Evolutionary conservation across 768 basidiomycete species (phyloP), one percentile per base, ranked within the genome.

Genomic region (Gelatoporia subvermispora): DNA sequence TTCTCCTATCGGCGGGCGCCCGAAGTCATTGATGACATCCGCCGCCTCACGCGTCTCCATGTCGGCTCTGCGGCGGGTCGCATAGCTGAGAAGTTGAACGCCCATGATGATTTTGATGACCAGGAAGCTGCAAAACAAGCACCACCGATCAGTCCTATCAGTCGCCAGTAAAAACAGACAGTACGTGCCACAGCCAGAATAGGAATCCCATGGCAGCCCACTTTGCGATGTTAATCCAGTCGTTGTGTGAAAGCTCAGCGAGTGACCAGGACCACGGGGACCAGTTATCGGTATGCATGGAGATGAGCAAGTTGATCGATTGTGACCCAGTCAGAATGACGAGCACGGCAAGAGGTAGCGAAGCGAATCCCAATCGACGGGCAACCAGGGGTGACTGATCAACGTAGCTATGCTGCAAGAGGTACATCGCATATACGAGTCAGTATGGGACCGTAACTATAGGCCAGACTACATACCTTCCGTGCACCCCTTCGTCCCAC

Each of bases 361-460:
- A 82, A 2, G 96, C 88, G 64, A 98, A 96, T 15, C 96, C 96
- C 8, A 99, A 75, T 5, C 96, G 81, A 2, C 95, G 85, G 1
- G 94, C 90, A 25, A 98, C 92, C 4, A 94, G 76, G 5, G 94
- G 94, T 1, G 94, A 94, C 62, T 96, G 94, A 61, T 99, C 96
- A 17, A 96, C 90, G 51, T 94, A 93, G 2, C 86, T 76, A 63
- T 93, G 90, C 85, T 90, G 52, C n/a, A 41, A 50, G 49, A 52
- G 34, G 46, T 40, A 20, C 31, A n/a, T 25, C 34, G 20, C 41
- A 20, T 28, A 20, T 36, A 20, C 4, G 15, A n/a, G 8, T 45
- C 3, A 24, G 42, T 36, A 20, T 25, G 34, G n/a, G 4, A 20
- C 4, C 13, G 23, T 16, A 22, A 9, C 0, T 13, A 15, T 23